Evolutionary conservation across 345 rosid species (phyloP), one percentile per base, ranked within the genome.

Genomic region (Ceriops zippeliana): DNA sequence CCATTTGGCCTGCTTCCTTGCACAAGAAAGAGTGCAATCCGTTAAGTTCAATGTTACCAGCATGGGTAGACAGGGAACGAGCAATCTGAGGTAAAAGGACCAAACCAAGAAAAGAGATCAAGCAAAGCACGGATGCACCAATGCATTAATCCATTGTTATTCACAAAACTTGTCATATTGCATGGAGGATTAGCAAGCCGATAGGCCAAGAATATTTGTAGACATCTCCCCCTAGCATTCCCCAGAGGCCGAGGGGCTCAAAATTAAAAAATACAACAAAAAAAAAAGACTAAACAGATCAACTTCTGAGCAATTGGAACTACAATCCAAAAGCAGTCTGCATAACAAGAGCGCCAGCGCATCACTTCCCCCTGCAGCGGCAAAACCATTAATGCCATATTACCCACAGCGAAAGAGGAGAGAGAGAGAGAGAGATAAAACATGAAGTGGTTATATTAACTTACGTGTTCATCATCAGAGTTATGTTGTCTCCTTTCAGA

Each of bases 391-490:
- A 63, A 38, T 27, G 51, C 22, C 54, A 31, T 60, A 5, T 54
- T 10, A 10, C 26, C 61, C 53, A 46, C 58, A 56, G 46, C 58
- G 38, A 58, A 57, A 58, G 59, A 51, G 60, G 30, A 62, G 38
- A 58, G 60, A 58, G 59, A 51, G 60, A 35, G 37, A 64, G 32
- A 63, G 47, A 27, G 5, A 5, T 22, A 52, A 0, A 7, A 17
- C 15, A 42, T 3, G 28, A 66, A 61, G 20, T n/a, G 16, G 13
- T 2, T 42, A 13, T 17, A 42, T 68, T 21, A 58, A 66, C 85
- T 86, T 84, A 93, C 89, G 92, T 75, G 84, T 80, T 93, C 98
- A 91, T 89, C 93, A 93, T 93, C 70, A 89, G 84, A 30, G 97
- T 88, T 62, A 91, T 91, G 82, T 89, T 93, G 79, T 93, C 96